Conservation (phyloP, 2,329 filamentous ascomycete genomes). For the Fusarium cicatricum region DNA sequence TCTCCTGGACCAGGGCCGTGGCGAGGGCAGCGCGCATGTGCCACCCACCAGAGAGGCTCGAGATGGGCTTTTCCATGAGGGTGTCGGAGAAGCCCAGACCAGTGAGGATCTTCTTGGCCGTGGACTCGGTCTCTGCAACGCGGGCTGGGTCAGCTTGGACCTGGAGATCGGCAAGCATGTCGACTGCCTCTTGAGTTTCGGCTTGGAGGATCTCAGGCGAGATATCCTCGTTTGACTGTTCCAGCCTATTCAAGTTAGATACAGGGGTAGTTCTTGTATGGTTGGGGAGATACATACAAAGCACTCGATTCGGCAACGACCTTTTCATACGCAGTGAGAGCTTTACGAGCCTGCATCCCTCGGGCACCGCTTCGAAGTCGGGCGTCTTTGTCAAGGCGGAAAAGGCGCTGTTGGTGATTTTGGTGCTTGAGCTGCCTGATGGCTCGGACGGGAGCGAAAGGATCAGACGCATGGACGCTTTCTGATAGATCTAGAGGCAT, state of each 20-base stretch:
- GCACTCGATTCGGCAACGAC: conserved; percentile 65
- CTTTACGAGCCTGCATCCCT: conserved; percentile 79
- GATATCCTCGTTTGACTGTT: conserved; percentile 65
- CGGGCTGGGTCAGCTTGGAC: conserved; percentile 72
- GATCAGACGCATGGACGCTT: conserved; percentile 65
- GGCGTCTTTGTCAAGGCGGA: conserved; percentile 77
- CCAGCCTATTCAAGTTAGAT: conserved; percentile 45
- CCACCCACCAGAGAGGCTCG: conserved; percentile 80
- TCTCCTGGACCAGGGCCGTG: conserved; percentile 72
- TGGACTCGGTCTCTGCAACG: conserved; percentile 69
- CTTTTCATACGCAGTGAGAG: conserved; percentile 73
- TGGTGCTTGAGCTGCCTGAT: conserved; percentile 70
- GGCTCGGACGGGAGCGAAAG: conserved; percentile 65
- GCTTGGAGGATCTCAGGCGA: conserved; percentile 63
- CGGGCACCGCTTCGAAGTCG: conserved; percentile 76
- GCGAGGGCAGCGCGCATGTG: conserved; percentile 74
- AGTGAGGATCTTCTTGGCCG: conserved; percentile 70
- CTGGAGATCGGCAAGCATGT: conserved; percentile 75
- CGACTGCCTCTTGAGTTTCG: conserved; percentile 74
- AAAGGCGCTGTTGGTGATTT: conserved; percentile 68
- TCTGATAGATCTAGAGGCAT: conserved; percentile 59
- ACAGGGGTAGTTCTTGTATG: fast-evolving
- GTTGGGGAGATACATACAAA: conserved; percentile 50
- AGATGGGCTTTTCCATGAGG: conserved; percentile 65
- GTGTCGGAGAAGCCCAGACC: conserved; percentile 77